phyloP scores from a whole-genome alignment of 495 filamentous ascomycete species.

The Podospora pseudoanserina region DNA sequence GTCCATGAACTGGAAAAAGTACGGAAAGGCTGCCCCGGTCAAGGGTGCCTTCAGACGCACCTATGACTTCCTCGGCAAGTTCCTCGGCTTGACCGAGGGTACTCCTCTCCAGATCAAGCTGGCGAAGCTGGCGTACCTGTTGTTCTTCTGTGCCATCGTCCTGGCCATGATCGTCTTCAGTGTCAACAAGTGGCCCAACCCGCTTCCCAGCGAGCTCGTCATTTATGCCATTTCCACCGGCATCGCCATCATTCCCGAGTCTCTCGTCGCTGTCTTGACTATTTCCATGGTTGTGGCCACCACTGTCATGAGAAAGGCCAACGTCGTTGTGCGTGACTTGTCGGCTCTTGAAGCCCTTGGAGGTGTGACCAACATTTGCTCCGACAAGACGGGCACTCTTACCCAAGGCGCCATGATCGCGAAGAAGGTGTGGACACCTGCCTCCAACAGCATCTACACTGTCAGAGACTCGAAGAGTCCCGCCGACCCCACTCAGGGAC shows the following conservation, averaged over 20 bases:
- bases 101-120: slow-evolving; percentile 82
- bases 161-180: slow-evolving; percentile 78
- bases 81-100: slow-evolving; percentile 72
- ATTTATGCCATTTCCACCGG: slow-evolving; percentile 77
- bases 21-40: slow-evolving; percentile 55
- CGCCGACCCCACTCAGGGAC: slow-evolving; percentile 55
- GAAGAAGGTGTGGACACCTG: slow-evolving; percentile 75
- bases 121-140: slow-evolving; percentile 67
- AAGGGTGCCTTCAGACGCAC: slow-evolving; percentile 56
- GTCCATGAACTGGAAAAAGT: slow-evolving; percentile 61
- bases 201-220: slow-evolving; percentile 62
- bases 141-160: slow-evolving; percentile 71
- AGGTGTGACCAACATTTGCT: slow-evolving; percentile 84
- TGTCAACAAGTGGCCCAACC: slow-evolving; percentile 58
- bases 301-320: slow-evolving; percentile 68
- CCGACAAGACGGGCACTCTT: slow-evolving; percentile 82
- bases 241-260: slow-evolving; percentile 70
- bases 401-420: slow-evolving; percentile 78
- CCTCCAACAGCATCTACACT: slow-evolving; percentile 47
- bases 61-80: slow-evolving; percentile 61
- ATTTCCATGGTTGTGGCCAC: slow-evolving; percentile 77
- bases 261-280: slow-evolving; percentile 64
- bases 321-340: slow-evolving; percentile 73
- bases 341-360: slow-evolving; percentile 79
- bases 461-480: slow-evolving; percentile 58